Percentiles rank a stretch among this genome's conserved stretches.
Conservation (phyloP, 768 basidiomycete species). For the Strobilomyces echinocephalus region DNA sequence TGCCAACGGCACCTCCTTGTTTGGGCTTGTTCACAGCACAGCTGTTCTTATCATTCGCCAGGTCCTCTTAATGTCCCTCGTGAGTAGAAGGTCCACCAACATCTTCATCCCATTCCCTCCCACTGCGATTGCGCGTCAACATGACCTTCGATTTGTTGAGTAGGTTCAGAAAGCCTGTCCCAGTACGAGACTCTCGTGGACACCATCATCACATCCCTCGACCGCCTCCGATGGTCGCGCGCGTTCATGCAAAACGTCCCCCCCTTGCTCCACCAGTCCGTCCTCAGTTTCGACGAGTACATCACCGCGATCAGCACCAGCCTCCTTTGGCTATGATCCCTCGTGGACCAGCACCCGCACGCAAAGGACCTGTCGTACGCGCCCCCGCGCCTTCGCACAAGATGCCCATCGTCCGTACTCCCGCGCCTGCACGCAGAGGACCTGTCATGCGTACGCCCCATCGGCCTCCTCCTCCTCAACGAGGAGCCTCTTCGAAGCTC, state of each 20-base stretch:
- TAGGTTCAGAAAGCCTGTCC: conserved; percentile 18
- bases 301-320: conserved; percentile 15
- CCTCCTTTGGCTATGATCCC: conserved; percentile 3
- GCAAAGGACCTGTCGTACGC: conserved; percentile 15
- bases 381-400: conserved; percentile 2
- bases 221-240: conserved; percentile 13
- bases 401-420: too few species aligned
- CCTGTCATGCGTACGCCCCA: conserved; percentile 8
- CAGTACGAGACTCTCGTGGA: conserved; percentile 15
- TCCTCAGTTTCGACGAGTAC: conserved; percentile 17
- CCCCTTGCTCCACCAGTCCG: conserved; percentile 13
- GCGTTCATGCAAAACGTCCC: conserved; percentile 18
- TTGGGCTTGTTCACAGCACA: conserved; percentile 22
- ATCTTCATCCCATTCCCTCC: conserved; percentile 9
- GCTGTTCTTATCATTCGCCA: conserved; percentile 25
- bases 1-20: conserved; percentile 22
- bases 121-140: conserved; percentile 7
- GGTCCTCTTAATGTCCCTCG: conserved; percentile 27
- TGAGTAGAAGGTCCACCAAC: conserved; percentile 7
- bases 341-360: conserved; percentile 11
- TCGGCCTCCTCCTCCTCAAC: conserved; percentile 12
- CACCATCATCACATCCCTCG: conserved; percentile 11
- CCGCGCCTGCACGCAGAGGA: conserved; percentile 15
- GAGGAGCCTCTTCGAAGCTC: conserved; percentile 10
- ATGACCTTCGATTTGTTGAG: conserved; percentile 28